Percentiles rank a stretch among this genome's conserved stretches.
Evolutionary conservation across 106 monocot genomes (phyloP).

Genomic region (Gastrodia elata): DNA sequence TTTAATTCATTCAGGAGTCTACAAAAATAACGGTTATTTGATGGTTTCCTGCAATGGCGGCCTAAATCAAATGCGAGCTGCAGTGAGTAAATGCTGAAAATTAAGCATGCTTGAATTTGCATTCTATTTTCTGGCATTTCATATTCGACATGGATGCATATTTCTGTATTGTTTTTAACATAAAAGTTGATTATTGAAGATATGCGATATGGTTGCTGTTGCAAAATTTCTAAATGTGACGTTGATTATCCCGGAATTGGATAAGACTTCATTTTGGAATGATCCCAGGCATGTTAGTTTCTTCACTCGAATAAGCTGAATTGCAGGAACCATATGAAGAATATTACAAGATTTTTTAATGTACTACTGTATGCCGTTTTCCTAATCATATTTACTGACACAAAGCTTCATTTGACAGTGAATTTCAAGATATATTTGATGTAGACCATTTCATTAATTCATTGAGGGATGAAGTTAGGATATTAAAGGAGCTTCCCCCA

Average conservation of each 20-base stretch:
- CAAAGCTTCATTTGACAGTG: conserved; percentile 28
- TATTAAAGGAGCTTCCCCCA: conserved; percentile 82
- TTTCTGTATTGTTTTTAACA: not conserved
- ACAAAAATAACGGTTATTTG: conserved; percentile 88
- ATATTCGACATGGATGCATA: not conserved
- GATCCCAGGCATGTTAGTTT: conserved; percentile 59
- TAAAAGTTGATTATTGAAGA: conserved; percentile 30
- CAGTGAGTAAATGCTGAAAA: conserved; percentile 36
- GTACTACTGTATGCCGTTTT: not conserved
- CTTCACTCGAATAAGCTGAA: no score
- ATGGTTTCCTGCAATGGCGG: conserved; percentile 99
- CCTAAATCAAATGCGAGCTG: conserved; percentile 97
- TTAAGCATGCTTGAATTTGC: not conserved
- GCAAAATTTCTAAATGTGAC: conserved; percentile 90
- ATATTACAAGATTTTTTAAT: no score
- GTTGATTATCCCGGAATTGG: conserved; percentile 92
- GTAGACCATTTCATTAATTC: conserved; percentile 90
- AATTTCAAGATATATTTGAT: conserved; percentile 95
- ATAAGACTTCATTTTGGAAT: conserved; percentile 89
- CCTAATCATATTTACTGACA: not conserved
- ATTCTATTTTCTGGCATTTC: not conserved
- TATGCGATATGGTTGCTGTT: conserved; percentile 96
- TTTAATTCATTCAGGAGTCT: conserved; percentile 36
- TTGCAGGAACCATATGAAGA: no score
- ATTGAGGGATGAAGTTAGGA: conserved; percentile 82